Evolutionary conservation across 305 asterid species (phyloP), one percentile per base, ranked within the genome.

Genomic region (Rubia peregrina): DNA sequence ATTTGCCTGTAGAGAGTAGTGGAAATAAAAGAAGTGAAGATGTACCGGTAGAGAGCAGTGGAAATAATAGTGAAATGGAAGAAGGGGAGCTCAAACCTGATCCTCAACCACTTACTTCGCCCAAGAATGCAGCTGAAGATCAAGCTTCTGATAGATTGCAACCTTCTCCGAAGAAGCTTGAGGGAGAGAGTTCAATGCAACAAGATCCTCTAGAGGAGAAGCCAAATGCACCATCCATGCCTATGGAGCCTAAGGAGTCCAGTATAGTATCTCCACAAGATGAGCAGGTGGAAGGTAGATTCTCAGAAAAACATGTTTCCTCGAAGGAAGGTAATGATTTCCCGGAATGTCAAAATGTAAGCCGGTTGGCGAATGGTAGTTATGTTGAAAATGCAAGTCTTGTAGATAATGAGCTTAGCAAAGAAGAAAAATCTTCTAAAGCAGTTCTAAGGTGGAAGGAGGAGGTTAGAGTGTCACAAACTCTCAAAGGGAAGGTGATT

Each of bases 21-120:
- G 91, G 89, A 42, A 86, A 77, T 67, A 79, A 88, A 88, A 89
- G 72, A 78, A 74, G 73, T 75, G 97, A 87, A 24, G 90, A 86
- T 65, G 65, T 82, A 77, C 89, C 83, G 0, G 87, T 81, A 61
- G 91, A 89, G 74, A 87, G 89, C 73, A 80, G 84, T 69, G 91
- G 89, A 42, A 85, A 77, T 65, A 79, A 88, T 80, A 85, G 91
- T 74, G 98, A 93, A 72, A 86, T 85, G 77, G 98, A 93, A 75
- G 98, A 93, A 83, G 98, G 98, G 73, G 98, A 93, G 75, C 84
- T 93, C 74, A 96, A 88, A 70, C 98, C 97, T 59, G 98, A 93
- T 70, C 96, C 88, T 71, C 89, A 83, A 70, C 87, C 79, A 17
- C 78, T 68, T 40, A 75, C 92, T 69, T 13, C 76, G 44, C 36